Conservation (phyloP, 148 eudicot species). For the Polygonum maritimum region DNA sequence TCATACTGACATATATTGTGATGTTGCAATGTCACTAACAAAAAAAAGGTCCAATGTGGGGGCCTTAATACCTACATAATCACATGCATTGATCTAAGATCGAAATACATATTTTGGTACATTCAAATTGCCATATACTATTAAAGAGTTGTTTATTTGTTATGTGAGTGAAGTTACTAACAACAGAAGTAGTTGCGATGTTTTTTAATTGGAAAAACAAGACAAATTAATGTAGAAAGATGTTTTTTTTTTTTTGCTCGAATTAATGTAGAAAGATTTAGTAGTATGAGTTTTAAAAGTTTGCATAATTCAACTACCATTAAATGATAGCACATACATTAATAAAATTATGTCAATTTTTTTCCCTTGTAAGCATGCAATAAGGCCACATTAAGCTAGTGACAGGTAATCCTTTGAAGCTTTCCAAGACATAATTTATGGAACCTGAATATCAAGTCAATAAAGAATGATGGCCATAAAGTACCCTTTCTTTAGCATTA, state of each 20-base stretch:
- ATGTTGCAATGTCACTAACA: background rate
- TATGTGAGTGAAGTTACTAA: background rate
- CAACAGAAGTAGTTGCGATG: background rate
- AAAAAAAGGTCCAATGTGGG: background rate
- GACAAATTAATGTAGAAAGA: background rate
- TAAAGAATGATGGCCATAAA: background rate
- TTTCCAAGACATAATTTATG: background rate
- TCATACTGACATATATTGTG: background rate
- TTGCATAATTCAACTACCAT: background rate
- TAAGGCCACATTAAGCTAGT: background rate
- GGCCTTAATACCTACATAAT: background rate
- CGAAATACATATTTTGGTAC: background rate
- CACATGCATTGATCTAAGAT: slow-evolving; percentile 7
- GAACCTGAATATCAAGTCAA: background rate
- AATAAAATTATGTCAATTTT: background rate
- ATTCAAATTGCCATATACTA: background rate
- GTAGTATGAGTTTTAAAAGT: background rate
- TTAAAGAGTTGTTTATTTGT: background rate
- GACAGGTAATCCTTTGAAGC: background rate
- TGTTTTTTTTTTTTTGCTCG: no score
- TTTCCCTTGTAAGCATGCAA: background rate
- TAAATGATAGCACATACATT: background rate
- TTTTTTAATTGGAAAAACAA: background rate
- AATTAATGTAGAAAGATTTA: background rate
- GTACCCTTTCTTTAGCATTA: background rate